Conservation (phyloP, 2,329 filamentous ascomycete genomes). For the Ophiosphaerella herpotricha region DNA sequence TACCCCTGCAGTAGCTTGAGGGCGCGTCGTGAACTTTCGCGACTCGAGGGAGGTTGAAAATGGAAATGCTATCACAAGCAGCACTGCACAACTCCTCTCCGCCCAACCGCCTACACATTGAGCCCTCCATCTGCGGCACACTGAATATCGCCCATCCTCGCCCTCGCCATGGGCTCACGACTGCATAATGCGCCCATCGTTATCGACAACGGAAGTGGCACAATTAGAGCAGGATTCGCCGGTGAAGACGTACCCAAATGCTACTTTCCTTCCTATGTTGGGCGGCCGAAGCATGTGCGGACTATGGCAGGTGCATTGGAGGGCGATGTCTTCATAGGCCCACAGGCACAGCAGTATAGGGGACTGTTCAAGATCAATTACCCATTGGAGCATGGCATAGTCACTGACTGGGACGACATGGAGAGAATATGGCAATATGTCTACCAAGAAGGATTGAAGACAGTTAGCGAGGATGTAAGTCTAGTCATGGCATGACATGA, state of each 20-base stretch:
- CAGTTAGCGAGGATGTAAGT: slow-evolving; percentile 89
- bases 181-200: slow-evolving; percentile 98
- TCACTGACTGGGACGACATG: slow-evolving; percentile 99
- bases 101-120: background rate
- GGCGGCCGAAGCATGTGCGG: slow-evolving; percentile 90
- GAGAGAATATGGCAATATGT: slow-evolving; percentile 99
- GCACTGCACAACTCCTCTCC: slow-evolving; percentile 10
- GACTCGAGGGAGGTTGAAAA: slow-evolving; percentile 28
- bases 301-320: slow-evolving; percentile 96
- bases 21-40: slow-evolving; percentile 40
- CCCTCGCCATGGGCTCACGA: slow-evolving; percentile 63
- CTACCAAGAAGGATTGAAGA: slow-evolving; percentile 94
- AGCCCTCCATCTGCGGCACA: background rate
- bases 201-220: slow-evolving; percentile 97
- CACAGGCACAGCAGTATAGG: slow-evolving; percentile 85
- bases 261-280: slow-evolving; percentile 96
- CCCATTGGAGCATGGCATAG: slow-evolving; percentile 94
- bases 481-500: background rate
- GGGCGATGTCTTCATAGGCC: slow-evolving; percentile 95
- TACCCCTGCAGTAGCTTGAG: slow-evolving; percentile 30
- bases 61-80: slow-evolving; percentile 27
- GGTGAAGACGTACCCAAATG: slow-evolving; percentile 95
- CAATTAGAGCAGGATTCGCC: slow-evolving; percentile 94
- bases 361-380: slow-evolving; percentile 95
- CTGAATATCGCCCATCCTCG: background rate